A percentile compares a stretch with the other conserved stretches of the same genome.
Conservation (phyloP, 2,329 filamentous ascomycete genomes). For the Colletotrichum filicis region DNA sequence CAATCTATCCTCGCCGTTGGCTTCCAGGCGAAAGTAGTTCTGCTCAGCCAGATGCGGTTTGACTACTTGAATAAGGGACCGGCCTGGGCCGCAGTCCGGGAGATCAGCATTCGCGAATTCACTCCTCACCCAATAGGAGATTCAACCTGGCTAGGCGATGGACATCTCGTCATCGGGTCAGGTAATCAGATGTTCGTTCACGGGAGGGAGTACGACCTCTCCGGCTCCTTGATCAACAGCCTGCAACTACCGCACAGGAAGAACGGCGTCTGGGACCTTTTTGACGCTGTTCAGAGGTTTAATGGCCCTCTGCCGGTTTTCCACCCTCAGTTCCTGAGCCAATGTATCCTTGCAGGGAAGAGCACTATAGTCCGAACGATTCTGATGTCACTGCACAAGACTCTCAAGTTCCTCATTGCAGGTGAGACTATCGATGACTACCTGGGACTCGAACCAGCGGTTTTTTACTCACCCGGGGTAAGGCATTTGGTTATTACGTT, state of each 20-base stretch:
- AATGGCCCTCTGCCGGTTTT: conserved; percentile 92
- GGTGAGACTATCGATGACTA: conserved; percentile 85
- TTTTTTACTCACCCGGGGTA: conserved; percentile 61
- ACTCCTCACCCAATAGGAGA: conserved; percentile 94
- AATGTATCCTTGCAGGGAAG: conserved; percentile 88
- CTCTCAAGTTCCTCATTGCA: conserved; percentile 84
- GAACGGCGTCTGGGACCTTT: conserved; percentile 73
- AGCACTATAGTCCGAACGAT: conserved; percentile 76
- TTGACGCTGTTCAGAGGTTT: conserved; percentile 82
- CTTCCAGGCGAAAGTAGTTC: conserved; percentile 84
- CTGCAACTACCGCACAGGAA: conserved; percentile 60
- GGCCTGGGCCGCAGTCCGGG: conserved; percentile 88
- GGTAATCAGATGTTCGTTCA: conserved; percentile 93
- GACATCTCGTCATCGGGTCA: conserved; percentile 86
- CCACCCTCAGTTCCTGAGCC: conserved; percentile 89
- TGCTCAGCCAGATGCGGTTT: conserved; percentile 89
- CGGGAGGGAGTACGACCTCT: conserved; percentile 77
- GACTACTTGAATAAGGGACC: conserved; percentile 90
- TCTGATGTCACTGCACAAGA: conserved; percentile 77
- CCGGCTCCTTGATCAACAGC: conserved; percentile 67
- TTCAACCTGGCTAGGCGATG: conserved; percentile 89
- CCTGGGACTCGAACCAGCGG: conserved; percentile 71
- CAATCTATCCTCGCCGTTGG: conserved; percentile 94
- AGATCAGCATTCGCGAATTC: conserved; percentile 82
- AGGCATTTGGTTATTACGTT: conserved; percentile 33